Percentiles rank a stretch among this genome's conserved stretches.
phyloP scores from a whole-genome alignment of 2,329 filamentous ascomycete genomes.

The Lachnellula occidentalis region DNA sequence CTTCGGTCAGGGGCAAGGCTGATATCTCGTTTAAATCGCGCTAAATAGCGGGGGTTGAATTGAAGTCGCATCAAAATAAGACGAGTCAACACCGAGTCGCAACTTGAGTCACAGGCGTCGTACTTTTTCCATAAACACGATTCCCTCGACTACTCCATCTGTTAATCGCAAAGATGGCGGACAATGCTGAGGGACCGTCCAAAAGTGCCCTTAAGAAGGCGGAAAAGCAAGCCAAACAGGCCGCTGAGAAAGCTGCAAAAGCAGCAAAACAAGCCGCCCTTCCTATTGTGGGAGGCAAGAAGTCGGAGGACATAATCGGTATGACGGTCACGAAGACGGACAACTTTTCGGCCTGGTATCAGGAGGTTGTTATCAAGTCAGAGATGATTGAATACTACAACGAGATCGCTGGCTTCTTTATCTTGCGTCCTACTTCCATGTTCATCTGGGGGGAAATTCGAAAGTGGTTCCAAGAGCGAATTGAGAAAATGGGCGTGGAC shows the following conservation, averaged over 20 bases:
- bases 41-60: neutral
- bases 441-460: slow-evolving; percentile 62
- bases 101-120: neutral
- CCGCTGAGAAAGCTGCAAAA: slow-evolving; percentile 57
- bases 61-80: neutral
- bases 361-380: slow-evolving; percentile 93
- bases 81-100: neutral
- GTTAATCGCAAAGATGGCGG: slow-evolving; percentile 18
- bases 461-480: slow-evolving; percentile 65
- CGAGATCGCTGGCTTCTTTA: slow-evolving; percentile 95
- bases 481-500: slow-evolving; percentile 87
- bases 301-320: slow-evolving; percentile 68
- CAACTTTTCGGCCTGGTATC: slow-evolving; percentile 93
- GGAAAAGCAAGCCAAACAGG: slow-evolving; percentile 57
- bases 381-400: slow-evolving; percentile 95
- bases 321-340: slow-evolving; percentile 81
- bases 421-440: slow-evolving; percentile 69
- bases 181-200: slow-evolving; percentile 37
- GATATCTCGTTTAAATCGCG: neutral
- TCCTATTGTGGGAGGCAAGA: slow-evolving; percentile 52
- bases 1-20: neutral
- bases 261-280: slow-evolving; percentile 51
- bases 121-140: neutral
- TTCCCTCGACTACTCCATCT: neutral
- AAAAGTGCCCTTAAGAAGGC: slow-evolving; percentile 63